These are phyloP conservation scores for Rhododendron mucronatum DNA, from an alignment of 148 eudicot species.

Conservation along the genomic window DNA sequence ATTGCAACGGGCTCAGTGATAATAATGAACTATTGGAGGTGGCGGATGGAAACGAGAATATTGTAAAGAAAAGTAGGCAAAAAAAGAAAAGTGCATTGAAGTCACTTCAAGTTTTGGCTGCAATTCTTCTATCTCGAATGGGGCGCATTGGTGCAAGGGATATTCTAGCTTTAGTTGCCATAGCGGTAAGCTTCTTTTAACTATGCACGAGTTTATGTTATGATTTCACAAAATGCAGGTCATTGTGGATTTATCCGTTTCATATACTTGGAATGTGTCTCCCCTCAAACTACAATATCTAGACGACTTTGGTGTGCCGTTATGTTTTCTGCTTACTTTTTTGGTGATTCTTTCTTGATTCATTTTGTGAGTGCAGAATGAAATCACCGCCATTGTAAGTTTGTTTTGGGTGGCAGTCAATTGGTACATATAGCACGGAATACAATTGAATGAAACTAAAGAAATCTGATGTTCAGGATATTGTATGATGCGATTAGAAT, in stretches of 20 bases:
- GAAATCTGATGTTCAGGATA: neutral
- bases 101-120: slow-evolving; percentile 85
- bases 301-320: neutral
- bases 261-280: neutral
- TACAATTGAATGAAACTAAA: neutral
- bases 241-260: neutral
- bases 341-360: neutral
- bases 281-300: neutral
- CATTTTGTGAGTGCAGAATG: neutral
- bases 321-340: neutral
- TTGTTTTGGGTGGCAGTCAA: neutral
- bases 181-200: slow-evolving; percentile 58
- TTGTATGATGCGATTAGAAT: neutral
- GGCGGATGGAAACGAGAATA: slow-evolving; percentile 27
- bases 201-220: neutral
- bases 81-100: slow-evolving; percentile 69
- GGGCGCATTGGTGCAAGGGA: slow-evolving; percentile 75
- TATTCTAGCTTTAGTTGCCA: slow-evolving; percentile 63
- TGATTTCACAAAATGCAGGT: neutral
- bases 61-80: slow-evolving; percentile 53
- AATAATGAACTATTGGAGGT: slow-evolving; percentile 31
- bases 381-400: neutral
- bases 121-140: slow-evolving; percentile 84
- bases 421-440: neutral
- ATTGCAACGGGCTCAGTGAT: slow-evolving; percentile 49